phyloP scores from a whole-genome alignment of 257 asterid species.

The Echites panduratus region DNA sequence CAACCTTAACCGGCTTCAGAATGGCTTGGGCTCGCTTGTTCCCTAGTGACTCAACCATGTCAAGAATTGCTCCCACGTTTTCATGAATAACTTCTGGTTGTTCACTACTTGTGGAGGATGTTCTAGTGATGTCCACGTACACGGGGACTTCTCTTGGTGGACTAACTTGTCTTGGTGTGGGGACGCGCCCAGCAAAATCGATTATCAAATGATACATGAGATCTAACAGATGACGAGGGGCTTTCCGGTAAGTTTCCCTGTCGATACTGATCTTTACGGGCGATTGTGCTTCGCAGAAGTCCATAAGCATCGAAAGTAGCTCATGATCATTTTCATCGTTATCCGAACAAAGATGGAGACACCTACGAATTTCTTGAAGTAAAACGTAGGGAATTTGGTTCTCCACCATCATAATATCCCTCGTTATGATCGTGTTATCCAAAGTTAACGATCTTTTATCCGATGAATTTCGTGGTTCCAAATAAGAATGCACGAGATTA shows the following conservation, averaged over 20 bases:
- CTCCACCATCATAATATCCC: slow-evolving; percentile 38
- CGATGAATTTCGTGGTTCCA: background rate
- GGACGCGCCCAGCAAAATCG: background rate
- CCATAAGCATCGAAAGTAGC: slow-evolving; percentile 5
- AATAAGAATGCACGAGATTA: slow-evolving; percentile 10
- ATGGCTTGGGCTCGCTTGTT: slow-evolving; percentile 10
- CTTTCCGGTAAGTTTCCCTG: background rate
- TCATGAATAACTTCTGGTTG: slow-evolving; percentile 10
- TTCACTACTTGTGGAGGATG: background rate
- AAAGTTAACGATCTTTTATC: background rate
- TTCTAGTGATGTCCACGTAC: background rate
- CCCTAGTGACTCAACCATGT: slow-evolving; percentile 15
- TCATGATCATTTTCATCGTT: background rate
- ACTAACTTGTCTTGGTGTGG: background rate
- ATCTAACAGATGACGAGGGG: slow-evolving; percentile 32
- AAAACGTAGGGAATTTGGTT: slow-evolving; percentile 36
- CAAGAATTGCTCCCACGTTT: slow-evolving; percentile 17
- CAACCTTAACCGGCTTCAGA: slow-evolving; percentile 15
- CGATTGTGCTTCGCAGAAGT: slow-evolving; percentile 23
- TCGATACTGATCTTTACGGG: slow-evolving; percentile 24
- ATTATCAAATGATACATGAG: slow-evolving; percentile 32
- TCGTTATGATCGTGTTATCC: slow-evolving; percentile 18
- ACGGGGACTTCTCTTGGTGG: background rate
- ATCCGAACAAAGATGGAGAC: background rate
- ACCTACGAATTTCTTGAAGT: slow-evolving; percentile 19